Base-by-base conservation (phyloP, 2,329 filamentous ascomycete genomes). In the Tothia fuscella region DNA sequence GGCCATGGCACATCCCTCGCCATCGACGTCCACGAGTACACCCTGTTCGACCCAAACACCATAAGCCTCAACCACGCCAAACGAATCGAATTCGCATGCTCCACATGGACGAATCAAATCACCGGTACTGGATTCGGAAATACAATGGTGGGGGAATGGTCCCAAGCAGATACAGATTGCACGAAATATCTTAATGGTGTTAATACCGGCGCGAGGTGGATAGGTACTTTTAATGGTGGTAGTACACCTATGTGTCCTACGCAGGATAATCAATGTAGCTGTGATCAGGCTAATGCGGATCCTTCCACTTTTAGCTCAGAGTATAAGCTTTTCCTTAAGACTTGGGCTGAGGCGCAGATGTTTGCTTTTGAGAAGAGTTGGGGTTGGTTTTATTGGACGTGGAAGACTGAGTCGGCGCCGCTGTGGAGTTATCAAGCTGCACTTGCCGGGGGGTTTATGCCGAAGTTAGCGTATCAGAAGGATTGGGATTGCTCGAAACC, bases 331-430 rank as follows among this genome's bases (percentile, higher is more conserved):
- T 96, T 89, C 62, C 67, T 96, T 48, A 74, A 76, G 49, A 85
- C 83, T 62, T 96, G 96, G 62, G 89, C 89, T 5, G 82, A 94
- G 63, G 91, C 88, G 41, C 91, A 98, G 66, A 96, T 98, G 85
- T 71, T 80, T 52, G 84, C 79, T 45, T 98, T 95, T 55, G 89
- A 96, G 61, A 78, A 81, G 48, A 85, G 83, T 5, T 91, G 83
- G 80, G 91, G 91, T 36, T 96, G 91, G 91, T 94, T 93, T 65
- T 96, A 96, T 64, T 98, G 91, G 91, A 96, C 87, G 25, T 93
- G 89, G 89, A 77, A 88, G 63, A 94, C 89, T 21, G 89, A 96
- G 67, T 70, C 63, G 49, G 79, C 83, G 38, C 70, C 78, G 45
- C 86, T 94, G 63, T 98, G 91, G 91, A 94, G 86, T 58, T 94